Evolutionary conservation across 768 basidiomycete species (phyloP), one percentile per base, ranked within the genome.

Genomic region (Atractiella rhizophila): DNA sequence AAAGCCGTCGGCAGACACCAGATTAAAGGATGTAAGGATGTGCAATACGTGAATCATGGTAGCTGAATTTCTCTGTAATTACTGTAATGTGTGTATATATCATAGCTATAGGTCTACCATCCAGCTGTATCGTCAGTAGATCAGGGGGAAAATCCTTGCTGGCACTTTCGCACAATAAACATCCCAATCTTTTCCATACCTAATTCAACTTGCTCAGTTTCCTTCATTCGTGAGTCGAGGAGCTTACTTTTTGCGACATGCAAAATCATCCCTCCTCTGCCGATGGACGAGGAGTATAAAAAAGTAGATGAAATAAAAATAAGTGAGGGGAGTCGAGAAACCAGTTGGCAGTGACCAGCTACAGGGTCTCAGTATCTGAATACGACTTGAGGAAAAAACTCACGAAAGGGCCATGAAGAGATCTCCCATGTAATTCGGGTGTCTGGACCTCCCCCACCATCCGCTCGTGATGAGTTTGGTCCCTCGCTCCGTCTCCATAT

Each of bases 391-490:
- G 34, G 26, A 20, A 35, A n/a, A 44, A n/a, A 23, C 41, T 35
- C 26, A 16, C 15, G 12, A 4, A 7, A 27, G 21, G 9, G 18
- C 10, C 39, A 37, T 12, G 16, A 5, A 4, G 13, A 20, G 16
- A 40, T 16, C 18, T n/a, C 46, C 34, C 18, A 47, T 55, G 59
- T 86, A 86, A 52, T 86, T 85, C 1, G 91, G 91, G 59, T 98
- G 91, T 29, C 80, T 69, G 1, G 78, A 86, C 37, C 68, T 60
- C 8, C 86, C 88, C 91, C 91, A 98, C 91, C 91, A 96, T 6
- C 91, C 91, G 4, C 79, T 80, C 21, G 73, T 88, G 23, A 98
- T 67, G 26, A 98, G 66, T 57, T 82, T 91, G 3, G 81, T 74
- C 12, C 91, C 91, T 15, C 71, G 68, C 48, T 72, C 68, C 2